Evolutionary conservation across 257 asterid species (phyloP).

Genomic region (Solanum infundibuliforme): DNA sequence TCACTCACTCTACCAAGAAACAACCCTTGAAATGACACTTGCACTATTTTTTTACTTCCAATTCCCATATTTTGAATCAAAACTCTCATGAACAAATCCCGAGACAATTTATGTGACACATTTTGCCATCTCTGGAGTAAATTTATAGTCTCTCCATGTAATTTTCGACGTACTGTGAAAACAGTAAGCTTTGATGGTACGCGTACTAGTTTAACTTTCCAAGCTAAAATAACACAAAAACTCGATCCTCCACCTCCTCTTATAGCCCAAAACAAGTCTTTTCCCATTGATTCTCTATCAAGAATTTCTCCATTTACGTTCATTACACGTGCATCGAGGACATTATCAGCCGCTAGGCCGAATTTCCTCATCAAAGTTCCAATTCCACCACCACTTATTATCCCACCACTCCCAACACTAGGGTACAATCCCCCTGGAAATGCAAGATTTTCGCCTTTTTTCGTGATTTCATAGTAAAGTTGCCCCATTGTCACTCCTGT

Average conservation of each 20-base stretch:
- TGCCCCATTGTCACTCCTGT: constrained; percentile 21
- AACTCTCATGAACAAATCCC: constrained; percentile 11
- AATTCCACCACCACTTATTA: constrained; percentile 28
- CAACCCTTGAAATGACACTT: not conserved
- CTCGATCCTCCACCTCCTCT: constrained; percentile 24
- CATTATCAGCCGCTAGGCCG: constrained; percentile 13
- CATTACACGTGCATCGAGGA: constrained; percentile 13
- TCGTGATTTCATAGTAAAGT: constrained; percentile 11
- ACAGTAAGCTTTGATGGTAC: constrained; percentile 7
- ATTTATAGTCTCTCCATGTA: not conserved
- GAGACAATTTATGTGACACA: constrained; percentile 1
- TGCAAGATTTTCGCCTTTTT: constrained; percentile 3
- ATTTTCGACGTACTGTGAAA: constrained; percentile 4
- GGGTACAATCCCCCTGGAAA: constrained; percentile 22
- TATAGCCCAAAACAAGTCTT: constrained; percentile 24
- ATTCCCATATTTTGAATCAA: constrained; percentile 6
- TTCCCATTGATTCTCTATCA: constrained; percentile 10
- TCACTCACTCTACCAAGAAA: constrained; percentile 13
- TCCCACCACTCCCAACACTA: constrained; percentile 24
- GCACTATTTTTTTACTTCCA: not conserved
- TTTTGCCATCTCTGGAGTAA: constrained; percentile 12
- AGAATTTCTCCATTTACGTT: constrained; percentile 7
- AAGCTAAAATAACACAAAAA: constrained; percentile 10
- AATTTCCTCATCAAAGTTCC: constrained; percentile 24
- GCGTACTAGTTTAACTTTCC: constrained; percentile 16